phyloP scores from a whole-genome alignment of 1,284 basidiomycete species.

The Cystobasidium slooffiae region DNA sequence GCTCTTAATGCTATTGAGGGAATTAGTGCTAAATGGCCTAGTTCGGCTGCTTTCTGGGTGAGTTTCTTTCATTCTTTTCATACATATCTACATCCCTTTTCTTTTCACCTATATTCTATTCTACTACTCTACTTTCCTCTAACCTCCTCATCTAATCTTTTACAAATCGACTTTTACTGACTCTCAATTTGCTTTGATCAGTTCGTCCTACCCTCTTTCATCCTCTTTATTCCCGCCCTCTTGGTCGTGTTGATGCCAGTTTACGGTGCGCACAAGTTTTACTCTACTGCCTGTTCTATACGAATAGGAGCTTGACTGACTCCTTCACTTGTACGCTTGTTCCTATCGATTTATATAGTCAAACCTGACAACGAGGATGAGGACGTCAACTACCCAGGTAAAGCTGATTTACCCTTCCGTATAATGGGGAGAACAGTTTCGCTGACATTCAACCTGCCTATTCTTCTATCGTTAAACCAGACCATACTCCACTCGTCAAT shows the following conservation, averaged over 20 bases:
- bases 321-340: too few relatives aligned
- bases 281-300: too few relatives aligned
- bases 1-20: constrained; percentile 30
- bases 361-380: constrained; percentile 7
- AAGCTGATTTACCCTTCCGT: too few relatives aligned
- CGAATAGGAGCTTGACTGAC: too few relatives aligned
- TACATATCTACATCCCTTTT: too few relatives aligned
- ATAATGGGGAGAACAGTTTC: too few relatives aligned
- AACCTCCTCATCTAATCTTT: too few relatives aligned
- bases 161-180: too few relatives aligned
- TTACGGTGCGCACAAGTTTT: constrained; percentile 11
- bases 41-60: constrained; percentile 37
- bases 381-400: background rate
- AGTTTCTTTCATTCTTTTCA: background rate
- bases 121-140: too few relatives aligned
- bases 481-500: constrained; percentile 18
- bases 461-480: background rate
- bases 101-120: too few relatives aligned
- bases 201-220: constrained; percentile 41
- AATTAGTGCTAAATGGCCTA: constrained; percentile 25
- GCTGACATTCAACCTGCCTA: too few relatives aligned
- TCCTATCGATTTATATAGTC: background rate
- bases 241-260: constrained; percentile 27
- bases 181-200: too few relatives aligned
- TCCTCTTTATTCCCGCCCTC: constrained; percentile 40